A percentile compares a stretch with the other conserved stretches of the same genome.
Conservation (phyloP, 768 basidiomycete species). For the Tricholoma sp. region DNA sequence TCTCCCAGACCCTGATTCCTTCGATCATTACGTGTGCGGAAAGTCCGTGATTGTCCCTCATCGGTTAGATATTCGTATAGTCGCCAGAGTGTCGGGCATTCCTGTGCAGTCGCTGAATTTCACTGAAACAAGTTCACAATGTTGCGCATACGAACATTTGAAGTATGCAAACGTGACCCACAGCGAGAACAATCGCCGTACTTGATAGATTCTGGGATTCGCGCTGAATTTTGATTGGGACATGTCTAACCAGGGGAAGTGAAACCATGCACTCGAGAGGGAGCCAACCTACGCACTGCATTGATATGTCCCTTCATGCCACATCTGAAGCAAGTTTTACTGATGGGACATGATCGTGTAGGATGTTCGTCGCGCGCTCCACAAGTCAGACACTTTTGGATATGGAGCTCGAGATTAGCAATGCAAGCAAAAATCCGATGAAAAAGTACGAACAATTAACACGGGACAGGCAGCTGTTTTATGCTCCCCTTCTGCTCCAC, state of each 20-base stretch:
- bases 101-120: constrained; percentile 33
- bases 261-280: not conserved
- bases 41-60: constrained; percentile 40
- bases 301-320: constrained; percentile 84
- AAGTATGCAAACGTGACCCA: constrained; percentile 56
- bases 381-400: constrained; percentile 67
- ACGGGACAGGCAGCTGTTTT: constrained; percentile 65
- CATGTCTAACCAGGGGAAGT: constrained; percentile 44
- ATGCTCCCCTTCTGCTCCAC: constrained; percentile 71
- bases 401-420: not conserved
- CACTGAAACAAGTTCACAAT: not conserved
- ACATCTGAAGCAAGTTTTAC: constrained; percentile 75
- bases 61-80: constrained; percentile 68
- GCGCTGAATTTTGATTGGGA: constrained; percentile 49
- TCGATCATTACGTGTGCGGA: constrained; percentile 45
- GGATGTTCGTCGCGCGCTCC: constrained; percentile 76
- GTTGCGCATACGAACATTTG: constrained; percentile 45
- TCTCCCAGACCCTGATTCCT: constrained; percentile 48
- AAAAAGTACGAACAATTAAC: constrained; percentile 49
- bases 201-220: constrained; percentile 17
- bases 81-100: constrained; percentile 82
- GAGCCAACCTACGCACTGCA: constrained; percentile 35
- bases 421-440: constrained; percentile 2
- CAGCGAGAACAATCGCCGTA: constrained; percentile 65
- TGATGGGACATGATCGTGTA: constrained; percentile 74